Percentiles rank a stretch among this genome's conserved stretches.
Conservation (phyloP, 129 eudicot genomes). For the Artemisia annua region DNA sequence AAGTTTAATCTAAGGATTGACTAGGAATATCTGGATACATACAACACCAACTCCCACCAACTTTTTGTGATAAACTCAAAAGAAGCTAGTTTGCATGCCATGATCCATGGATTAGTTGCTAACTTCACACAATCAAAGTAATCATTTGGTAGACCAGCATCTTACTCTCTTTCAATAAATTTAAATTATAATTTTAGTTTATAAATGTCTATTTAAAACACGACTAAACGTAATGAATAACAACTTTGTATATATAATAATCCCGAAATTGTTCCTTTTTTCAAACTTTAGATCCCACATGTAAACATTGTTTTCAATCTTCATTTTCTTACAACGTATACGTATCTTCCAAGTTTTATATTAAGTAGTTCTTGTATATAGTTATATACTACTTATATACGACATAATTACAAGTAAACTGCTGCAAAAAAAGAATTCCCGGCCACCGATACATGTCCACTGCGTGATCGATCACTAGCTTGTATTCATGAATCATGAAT, state of each 20-base stretch:
- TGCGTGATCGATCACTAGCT: no score
- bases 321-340: not conserved
- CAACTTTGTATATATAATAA: not conserved
- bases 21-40: constrained; percentile 34
- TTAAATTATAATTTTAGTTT: no score
- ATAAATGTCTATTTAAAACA: no score
- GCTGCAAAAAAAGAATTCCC: no score
- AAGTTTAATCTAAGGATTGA: constrained; percentile 28
- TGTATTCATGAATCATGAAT: no score
- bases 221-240: not conserved
- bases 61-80: constrained; percentile 30
- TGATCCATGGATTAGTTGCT: constrained; percentile 23
- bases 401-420: not conserved
- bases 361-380: not conserved
- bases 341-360: not conserved
- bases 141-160: constrained; percentile 19
- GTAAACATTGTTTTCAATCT: not conserved
- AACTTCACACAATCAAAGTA: constrained; percentile 23
- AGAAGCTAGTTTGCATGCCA: constrained; percentile 29
- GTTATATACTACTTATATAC: not conserved
- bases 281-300: constrained; percentile 1
- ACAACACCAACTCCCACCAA: constrained; percentile 43
- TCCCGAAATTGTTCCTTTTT: not conserved
- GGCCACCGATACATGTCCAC: no score
- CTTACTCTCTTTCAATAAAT: not conserved